Conservation (phyloP, 768 basidiomycete species). For the Russula compacta region DNA sequence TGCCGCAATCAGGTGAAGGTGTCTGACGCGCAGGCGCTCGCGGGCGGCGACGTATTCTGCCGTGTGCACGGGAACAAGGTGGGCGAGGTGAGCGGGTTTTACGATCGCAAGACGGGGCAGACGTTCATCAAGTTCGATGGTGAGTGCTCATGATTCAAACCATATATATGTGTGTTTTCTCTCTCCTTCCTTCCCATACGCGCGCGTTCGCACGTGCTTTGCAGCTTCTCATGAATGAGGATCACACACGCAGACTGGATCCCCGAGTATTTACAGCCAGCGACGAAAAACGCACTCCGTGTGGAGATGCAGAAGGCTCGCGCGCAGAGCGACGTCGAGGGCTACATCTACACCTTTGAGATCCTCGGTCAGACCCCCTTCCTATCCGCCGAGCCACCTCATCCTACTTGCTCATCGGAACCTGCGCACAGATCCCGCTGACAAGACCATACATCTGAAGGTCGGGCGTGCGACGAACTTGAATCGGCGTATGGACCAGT, state of each 20-base stretch:
- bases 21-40: constrained; percentile 25
- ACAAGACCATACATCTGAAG: constrained; percentile 52
- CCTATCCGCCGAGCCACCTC: background rate
- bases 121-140: constrained; percentile 52
- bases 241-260: constrained; percentile 49
- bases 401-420: background rate
- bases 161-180: background rate
- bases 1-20: constrained; percentile 47
- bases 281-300: constrained; percentile 50
- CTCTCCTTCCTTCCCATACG: background rate
- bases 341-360: constrained; percentile 79
- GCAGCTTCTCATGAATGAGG: background rate
- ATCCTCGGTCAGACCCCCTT: constrained; percentile 46
- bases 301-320: constrained; percentile 46
- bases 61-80: constrained; percentile 54
- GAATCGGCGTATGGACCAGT: constrained; percentile 63
- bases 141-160: constrained; percentile 20
- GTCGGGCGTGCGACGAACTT: constrained; percentile 73
- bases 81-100: constrained; percentile 46
- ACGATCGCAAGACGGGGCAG: constrained; percentile 36
- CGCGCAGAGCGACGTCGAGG: constrained; percentile 50
- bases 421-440: constrained; percentile 25
- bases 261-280: constrained; percentile 48
- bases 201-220: background rate
- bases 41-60: constrained; percentile 42